Conservation (phyloP, 176 grass and related monocot genomes). For the Bromus sterilis region DNA sequence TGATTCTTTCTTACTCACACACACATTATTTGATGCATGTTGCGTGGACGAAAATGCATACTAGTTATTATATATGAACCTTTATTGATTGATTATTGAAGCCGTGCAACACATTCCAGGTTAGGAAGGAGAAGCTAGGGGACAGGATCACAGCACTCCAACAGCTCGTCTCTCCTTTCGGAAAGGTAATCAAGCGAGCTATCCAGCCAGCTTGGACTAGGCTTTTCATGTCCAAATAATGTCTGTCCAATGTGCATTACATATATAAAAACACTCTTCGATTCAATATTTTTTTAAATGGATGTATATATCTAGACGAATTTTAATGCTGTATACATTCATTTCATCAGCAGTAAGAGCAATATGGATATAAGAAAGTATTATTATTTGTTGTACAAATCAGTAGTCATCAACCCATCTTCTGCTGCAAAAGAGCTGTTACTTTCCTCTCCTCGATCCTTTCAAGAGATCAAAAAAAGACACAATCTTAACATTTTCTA, state of each 20-base stretch:
- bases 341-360: too few species aligned
- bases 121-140: constrained; percentile 99
- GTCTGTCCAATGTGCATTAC: constrained; percentile 30
- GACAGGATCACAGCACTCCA: constrained; percentile 98
- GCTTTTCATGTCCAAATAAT: constrained; percentile 37
- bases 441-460: constrained; percentile 32
- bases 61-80: background rate
- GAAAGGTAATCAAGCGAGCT: constrained; percentile 63
- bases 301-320: too few species aligned
- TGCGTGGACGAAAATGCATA: background rate
- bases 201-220: background rate
- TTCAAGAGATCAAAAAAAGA: constrained; percentile 23
- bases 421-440: constrained; percentile 38
- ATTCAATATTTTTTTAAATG: too few species aligned
- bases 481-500: constrained; percentile 41
- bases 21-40: constrained; percentile 22
- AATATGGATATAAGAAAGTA: too few species aligned
- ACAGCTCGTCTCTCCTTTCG: constrained; percentile 98
- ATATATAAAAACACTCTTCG: too few species aligned
- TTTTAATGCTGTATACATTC: too few species aligned
- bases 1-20: background rate
- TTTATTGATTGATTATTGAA: background rate
- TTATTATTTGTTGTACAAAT: too few species aligned
- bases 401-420: too few species aligned
- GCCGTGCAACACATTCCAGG: constrained; percentile 47